Evolutionary conservation across 306 rosid genomes (phyloP).

Genomic region (Psophocarpus tetragonolobus): DNA sequence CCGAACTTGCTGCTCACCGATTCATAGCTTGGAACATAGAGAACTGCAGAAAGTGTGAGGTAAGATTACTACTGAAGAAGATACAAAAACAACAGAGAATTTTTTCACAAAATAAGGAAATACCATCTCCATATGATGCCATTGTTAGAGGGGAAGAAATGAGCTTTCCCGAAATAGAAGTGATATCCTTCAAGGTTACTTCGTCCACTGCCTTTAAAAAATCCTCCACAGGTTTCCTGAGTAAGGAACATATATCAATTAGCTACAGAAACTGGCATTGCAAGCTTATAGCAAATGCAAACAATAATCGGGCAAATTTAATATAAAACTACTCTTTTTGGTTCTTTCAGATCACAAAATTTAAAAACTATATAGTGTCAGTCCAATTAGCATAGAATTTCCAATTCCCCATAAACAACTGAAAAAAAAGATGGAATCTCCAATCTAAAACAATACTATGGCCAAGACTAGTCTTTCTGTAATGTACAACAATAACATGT

Average conservation of each 20-base stretch:
- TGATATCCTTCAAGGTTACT: slow-evolving; percentile 62
- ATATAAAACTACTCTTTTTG: not conserved
- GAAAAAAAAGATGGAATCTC: slow-evolving; percentile 6
- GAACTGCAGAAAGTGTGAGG: slow-evolving; percentile 56
- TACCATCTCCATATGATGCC: slow-evolving; percentile 97
- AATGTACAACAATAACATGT: not conserved
- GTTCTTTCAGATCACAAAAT: not conserved
- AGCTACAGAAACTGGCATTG: not conserved
- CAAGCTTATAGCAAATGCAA: slow-evolving; percentile 5
- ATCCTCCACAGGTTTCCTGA: slow-evolving; percentile 75
- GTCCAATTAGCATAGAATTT: not conserved
- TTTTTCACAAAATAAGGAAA: not conserved
- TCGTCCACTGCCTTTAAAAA: slow-evolving; percentile 82
- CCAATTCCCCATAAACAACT: not conserved
- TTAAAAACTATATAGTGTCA: not conserved
- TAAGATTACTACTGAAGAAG: not conserved
- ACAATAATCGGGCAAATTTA: not conserved
- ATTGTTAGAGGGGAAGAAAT: slow-evolving; percentile 86
- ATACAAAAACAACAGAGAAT: not conserved
- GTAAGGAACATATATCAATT: slow-evolving; percentile 17
- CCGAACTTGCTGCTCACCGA: slow-evolving; percentile 72
- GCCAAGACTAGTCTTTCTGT: not conserved
- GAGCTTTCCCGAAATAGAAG: slow-evolving; percentile 74
- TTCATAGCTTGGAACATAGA: slow-evolving; percentile 73
- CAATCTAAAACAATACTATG: not conserved